Percentiles rank a stretch among this genome's conserved stretches.
Conservation (phyloP, 768 basidiomycete species). For the Melanogaster broomeanus region DNA sequence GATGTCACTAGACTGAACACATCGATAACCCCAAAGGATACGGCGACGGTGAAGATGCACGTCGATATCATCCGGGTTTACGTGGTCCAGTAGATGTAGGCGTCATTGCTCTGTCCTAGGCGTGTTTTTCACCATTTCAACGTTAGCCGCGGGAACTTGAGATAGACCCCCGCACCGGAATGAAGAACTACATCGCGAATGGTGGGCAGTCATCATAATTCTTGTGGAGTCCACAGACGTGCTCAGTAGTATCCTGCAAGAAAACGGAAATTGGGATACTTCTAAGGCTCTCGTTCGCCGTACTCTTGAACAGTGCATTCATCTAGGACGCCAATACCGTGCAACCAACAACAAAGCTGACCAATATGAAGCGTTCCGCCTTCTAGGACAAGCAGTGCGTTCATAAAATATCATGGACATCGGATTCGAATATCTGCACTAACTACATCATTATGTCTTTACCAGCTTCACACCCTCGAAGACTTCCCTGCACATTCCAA, state of each 20-base stretch:
- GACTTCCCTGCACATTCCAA: conserved; percentile 91
- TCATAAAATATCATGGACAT: conserved; percentile 22
- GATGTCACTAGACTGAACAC: conserved; percentile 63
- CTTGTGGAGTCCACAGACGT: no score
- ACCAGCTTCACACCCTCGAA: conserved; percentile 75
- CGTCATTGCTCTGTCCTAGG: neutral
- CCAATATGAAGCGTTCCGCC: conserved; percentile 76
- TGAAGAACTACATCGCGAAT: conserved; percentile 97
- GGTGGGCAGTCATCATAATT: conserved; percentile 35
- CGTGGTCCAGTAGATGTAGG: conserved; percentile 79
- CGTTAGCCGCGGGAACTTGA: conserved; percentile 76
- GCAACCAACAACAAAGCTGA: conserved; percentile 60
- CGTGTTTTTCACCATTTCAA: neutral
- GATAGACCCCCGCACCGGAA: conserved; percentile 81
- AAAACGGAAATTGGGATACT: conserved; percentile 84
- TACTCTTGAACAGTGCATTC: conserved; percentile 76
- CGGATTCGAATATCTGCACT: conserved; percentile 4
- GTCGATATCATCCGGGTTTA: conserved; percentile 72
- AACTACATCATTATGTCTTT: neutral
- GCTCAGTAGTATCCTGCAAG: conserved; percentile 31
- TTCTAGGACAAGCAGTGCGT: conserved; percentile 70
- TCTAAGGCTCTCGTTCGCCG: conserved; percentile 77
- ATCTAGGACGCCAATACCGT: conserved; percentile 67
- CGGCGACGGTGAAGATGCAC: conserved; percentile 80
- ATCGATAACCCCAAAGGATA: conserved; percentile 95